phyloP scores from a whole-genome alignment of 768 basidiomycete species.

The Coprinellus aureogranulatus region DNA sequence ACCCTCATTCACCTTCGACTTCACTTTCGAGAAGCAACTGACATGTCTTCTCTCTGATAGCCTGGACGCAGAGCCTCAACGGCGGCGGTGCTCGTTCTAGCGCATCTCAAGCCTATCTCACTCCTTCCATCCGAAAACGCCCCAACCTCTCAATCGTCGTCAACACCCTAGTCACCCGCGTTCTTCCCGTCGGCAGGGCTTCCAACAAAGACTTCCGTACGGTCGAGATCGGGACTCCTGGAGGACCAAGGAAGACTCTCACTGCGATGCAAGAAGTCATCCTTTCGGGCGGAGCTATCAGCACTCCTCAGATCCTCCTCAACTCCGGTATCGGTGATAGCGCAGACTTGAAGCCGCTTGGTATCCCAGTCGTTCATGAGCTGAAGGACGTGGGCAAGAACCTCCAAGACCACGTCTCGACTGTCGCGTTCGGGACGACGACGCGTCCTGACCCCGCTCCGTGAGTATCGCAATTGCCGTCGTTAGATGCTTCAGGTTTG shows the following conservation, averaged over 20 bases:
- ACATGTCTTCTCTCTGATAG: conserved; percentile 8
- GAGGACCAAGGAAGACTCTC: conserved; percentile 5
- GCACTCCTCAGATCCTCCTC: conserved; percentile 14
- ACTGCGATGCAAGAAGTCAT: conserved; percentile 23
- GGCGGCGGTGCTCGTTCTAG: conserved; percentile 23
- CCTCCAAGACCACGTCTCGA: conserved; percentile 14
- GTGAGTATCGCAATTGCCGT: conserved; percentile 1
- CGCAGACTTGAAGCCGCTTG: conserved; percentile 10
- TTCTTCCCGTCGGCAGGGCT: conserved; percentile 6
- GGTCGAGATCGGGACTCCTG: conserved; percentile 6
- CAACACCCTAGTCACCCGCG: conserved; percentile 23
- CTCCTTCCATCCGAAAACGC: conserved; percentile 16
- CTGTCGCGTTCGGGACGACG: not conserved
- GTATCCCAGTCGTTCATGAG: conserved; percentile 23
- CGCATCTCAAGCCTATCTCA: conserved; percentile 24
- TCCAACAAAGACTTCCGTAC: not conserved
- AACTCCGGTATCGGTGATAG: conserved; percentile 17
- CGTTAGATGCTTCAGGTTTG: too few species aligned
- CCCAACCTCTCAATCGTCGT: conserved; percentile 29
- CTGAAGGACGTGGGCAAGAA: conserved; percentile 28
- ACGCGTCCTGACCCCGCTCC: not conserved
- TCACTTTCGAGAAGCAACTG: too few species aligned
- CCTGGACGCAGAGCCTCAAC: conserved; percentile 20
- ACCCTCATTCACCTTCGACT: too few species aligned
- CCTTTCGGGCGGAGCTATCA: conserved; percentile 12